Base-by-base conservation (phyloP, 116 monocot genomes). In the Zostera marina region DNA sequence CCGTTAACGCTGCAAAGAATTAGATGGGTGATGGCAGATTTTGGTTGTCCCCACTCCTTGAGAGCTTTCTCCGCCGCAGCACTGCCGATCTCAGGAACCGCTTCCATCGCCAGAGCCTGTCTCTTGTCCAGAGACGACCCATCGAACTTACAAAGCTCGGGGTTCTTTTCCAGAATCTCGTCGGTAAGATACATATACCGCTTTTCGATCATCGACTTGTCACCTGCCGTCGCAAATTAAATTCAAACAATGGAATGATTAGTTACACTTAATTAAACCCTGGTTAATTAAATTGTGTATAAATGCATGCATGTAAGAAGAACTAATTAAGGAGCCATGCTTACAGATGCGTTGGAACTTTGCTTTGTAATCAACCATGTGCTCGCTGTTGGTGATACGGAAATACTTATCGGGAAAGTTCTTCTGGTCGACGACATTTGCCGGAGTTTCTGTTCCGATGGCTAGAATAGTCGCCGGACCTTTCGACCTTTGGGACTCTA, bases 21-120 rank as follows among this genome's bases (percentile, higher is more conserved):
- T 0, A 70, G 47, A 22, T 79, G 79, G 53, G 79, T 79, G 63
- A 79, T 74, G 14, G 39, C 32, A 11, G 79, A 79, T 20, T 63
- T 58, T 0, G 62, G 48, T 1, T 48, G 62, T 9, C 62, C 62
- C 62, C 62, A 62, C 16, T 62, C 47, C 32, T 46, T n/a, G 40
- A 74, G 59, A 39, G 79, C 79, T 6, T 7, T 16, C 11, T 3
- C 6, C 9, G 71, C 64, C 24, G 71, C 65, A 4, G 48, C 58
- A 12, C 22, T 53, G 1, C 25, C 71, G 3, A 71, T 58, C n/a
- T 38, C 59, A 0, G 71, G 59, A 1, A 59, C 26, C 59, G 59
- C 71, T 10, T 13, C 52, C 41, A 53, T 47, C 14, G 53, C 20
- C 9, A 65, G 41, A 32, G 42, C 41, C 26, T 65, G 65, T 10